phyloP scores from a whole-genome alignment of 192 early-diverging fungal species.

The Coemansia sp. region DNA sequence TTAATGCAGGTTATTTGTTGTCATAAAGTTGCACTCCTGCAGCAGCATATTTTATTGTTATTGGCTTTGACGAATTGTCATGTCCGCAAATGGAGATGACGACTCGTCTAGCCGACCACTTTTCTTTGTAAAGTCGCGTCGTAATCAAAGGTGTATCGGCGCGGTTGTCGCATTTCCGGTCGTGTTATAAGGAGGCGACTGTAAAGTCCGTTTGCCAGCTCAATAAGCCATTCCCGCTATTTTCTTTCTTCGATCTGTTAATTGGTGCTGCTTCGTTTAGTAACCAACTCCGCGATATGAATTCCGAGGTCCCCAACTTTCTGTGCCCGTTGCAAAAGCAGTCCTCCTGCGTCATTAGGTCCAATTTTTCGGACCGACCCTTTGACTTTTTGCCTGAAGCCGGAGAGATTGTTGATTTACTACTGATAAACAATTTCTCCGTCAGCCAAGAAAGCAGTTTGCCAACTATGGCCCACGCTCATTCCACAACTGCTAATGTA shows the following conservation, averaged over 20 bases:
- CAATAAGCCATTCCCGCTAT: neutral
- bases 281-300: conserved; percentile 5
- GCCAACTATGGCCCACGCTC: no score
- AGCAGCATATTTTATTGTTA: neutral
- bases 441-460: no score
- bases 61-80: no score
- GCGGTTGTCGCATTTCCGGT: neutral
- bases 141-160: neutral
- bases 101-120: no score
- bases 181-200: neutral
- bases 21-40: neutral
- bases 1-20: neutral
- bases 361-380: no score
- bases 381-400: no score
- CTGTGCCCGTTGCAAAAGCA: neutral
- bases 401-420: no score
- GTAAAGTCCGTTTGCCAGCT: neutral
- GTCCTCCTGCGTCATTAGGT: neutral
- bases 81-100: no score
- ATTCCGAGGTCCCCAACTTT: conserved; percentile 2
- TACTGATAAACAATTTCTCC: no score
- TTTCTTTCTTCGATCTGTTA: neutral
- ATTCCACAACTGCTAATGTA: no score
- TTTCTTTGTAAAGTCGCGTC: neutral
- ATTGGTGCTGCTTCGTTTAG: conserved; percentile 2